Evolutionary conservation across 371 early-diverging fungal species (phyloP), one percentile per base, ranked within the genome.

Genomic region (Mucor mucedo): DNA sequence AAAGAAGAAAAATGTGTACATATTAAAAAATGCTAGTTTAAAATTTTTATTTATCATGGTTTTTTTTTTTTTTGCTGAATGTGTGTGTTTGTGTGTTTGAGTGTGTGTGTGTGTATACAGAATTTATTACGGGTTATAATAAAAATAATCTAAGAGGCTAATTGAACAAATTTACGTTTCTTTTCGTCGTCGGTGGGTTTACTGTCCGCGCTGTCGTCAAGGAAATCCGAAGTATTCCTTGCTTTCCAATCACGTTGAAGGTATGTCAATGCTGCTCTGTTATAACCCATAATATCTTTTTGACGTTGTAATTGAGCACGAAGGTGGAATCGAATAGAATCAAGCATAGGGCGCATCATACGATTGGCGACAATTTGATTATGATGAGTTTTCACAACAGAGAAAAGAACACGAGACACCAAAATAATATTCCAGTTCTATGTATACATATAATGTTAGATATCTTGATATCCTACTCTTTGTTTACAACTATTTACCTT

Each of bases 381-480:
- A 71, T 95, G 94, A 75, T 96, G 94, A 13, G 86, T 84, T 63
- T 85, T 85, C 63, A 96, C 86, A 62, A 97, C 70, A 66, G 88
- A 88, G 70, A 90, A 89, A 52, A 96, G 75, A 41, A 96, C 83
- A 27, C 95, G 89, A 66, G 93, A 89, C 2, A 91, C 83, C 13
- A 95, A 71, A 32, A 84, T 70, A 55, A 89, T 84, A 77, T 90
- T 93, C 89, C 90, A 91, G 42, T 84, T 87, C 83, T 93, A 77
- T 61, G 59, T 14, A 53, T 28, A 38, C 30, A 60, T 5, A 28
- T 8, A 28, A 48, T 21, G 7, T 27, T 28, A 48, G 8, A 28
- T 48, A 28, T 2, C 4, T 28, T 2, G 5, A 27, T 48, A 27
- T 21, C 47, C 13, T 1, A 3, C 5, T 6, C 3, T 28, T 14